Evolutionary conservation across 495 filamentous ascomycete genomes (phyloP).

Genomic region (Aspergillus affinis): DNA sequence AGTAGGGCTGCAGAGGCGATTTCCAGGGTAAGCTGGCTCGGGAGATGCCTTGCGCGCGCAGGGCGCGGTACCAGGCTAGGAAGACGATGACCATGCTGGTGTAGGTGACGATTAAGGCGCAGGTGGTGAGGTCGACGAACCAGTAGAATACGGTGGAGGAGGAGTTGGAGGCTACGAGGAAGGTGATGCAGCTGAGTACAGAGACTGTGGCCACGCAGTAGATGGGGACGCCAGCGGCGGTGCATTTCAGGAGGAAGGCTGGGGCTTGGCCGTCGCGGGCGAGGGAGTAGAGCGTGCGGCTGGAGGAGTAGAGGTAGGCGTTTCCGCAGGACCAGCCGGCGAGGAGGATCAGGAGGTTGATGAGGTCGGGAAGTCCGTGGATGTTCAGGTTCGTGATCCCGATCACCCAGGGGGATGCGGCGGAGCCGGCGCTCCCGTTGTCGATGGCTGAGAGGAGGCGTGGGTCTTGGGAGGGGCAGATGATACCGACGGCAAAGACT

Average conservation of each 20-base stretch:
- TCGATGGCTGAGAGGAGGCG: slow-evolving; percentile 54
- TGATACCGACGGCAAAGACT: slow-evolving; percentile 52
- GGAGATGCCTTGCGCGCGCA: slow-evolving; percentile 54
- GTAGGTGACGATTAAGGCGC: slow-evolving; percentile 58
- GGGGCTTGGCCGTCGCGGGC: slow-evolving; percentile 68
- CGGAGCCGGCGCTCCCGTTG: slow-evolving; percentile 40
- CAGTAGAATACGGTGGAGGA: slow-evolving; percentile 56
- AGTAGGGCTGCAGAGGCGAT: slow-evolving; percentile 31
- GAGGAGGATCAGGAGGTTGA: slow-evolving; percentile 71
- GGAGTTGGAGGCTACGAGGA: slow-evolving; percentile 57
- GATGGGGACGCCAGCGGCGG: slow-evolving; percentile 56
- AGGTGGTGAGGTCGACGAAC: slow-evolving; percentile 53
- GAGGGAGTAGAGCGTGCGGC: slow-evolving; percentile 73
- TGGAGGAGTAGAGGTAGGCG: slow-evolving; percentile 73
- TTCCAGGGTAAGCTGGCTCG: slow-evolving; percentile 29
- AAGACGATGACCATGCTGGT: slow-evolving; percentile 53
- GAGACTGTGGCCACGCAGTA: slow-evolving; percentile 55
- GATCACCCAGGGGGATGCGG: slow-evolving; percentile 56
- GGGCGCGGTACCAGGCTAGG: slow-evolving; percentile 56
- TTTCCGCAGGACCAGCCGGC: slow-evolving; percentile 70
- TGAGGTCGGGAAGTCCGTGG: slow-evolving; percentile 61
- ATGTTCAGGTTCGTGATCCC: slow-evolving; percentile 60
- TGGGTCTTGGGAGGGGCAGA: slow-evolving; percentile 47
- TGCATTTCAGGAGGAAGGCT: slow-evolving; percentile 31
- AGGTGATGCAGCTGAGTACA: slow-evolving; percentile 59